phyloP scores from a whole-genome alignment of 805 yeast species.

The Candida arabinofermentans region DNA sequence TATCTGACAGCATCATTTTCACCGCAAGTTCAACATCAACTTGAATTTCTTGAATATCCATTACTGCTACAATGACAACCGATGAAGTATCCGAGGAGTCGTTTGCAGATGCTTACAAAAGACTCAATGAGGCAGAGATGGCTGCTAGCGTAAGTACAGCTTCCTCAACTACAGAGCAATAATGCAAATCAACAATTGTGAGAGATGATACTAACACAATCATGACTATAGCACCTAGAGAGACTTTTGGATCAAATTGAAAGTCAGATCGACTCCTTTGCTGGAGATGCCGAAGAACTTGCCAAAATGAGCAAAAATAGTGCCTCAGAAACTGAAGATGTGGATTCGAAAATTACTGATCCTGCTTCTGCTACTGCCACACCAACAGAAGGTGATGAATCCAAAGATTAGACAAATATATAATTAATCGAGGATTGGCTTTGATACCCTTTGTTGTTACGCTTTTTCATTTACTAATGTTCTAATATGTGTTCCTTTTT shows the following conservation, averaged over 20 bases:
- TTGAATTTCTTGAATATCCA: too few species aligned
- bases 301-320: not conserved
- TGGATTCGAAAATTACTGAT: not conserved
- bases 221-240: slow-evolving; percentile 43
- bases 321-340: not conserved
- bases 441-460: too few species aligned
- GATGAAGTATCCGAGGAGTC: slow-evolving; percentile 24
- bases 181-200: too few species aligned
- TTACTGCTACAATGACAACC: not conserved
- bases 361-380: not conserved
- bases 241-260: slow-evolving; percentile 62
- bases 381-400: too few species aligned
- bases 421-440: too few species aligned
- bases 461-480: too few species aligned
- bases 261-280: slow-evolving; percentile 54
- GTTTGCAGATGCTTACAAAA: slow-evolving; percentile 54
- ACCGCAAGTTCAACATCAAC: not conserved
- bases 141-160: slow-evolving; percentile 45
- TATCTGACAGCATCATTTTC: not conserved
- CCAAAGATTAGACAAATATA: not conserved
- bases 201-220: slow-evolving; percentile 3
- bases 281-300: slow-evolving; percentile 42
- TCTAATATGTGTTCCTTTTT: too few species aligned
- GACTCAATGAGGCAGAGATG: slow-evolving; percentile 63
- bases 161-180: not conserved